Conservation (phyloP, 768 basidiomycete genomes). For the Hortiboletus campestris region DNA sequence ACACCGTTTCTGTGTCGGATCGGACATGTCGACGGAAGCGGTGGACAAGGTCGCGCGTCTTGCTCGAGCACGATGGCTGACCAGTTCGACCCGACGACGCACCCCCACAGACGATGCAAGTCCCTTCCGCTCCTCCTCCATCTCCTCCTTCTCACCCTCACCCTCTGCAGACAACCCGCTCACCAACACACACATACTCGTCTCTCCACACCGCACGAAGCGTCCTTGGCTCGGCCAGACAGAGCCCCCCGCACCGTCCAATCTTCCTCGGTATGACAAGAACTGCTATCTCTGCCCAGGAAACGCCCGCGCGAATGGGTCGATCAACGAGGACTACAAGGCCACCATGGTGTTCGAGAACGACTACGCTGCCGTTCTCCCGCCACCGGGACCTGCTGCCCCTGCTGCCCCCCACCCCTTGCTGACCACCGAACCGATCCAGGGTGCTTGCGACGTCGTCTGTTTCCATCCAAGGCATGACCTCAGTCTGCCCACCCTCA, state of each 20-base stretch:
- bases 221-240: constrained; percentile 91
- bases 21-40: constrained; percentile 21
- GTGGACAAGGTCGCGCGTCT: background rate
- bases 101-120: constrained; percentile 73
- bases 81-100: constrained; percentile 55
- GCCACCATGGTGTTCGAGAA: constrained; percentile 73
- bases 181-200: constrained; percentile 70
- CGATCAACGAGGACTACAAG: constrained; percentile 64
- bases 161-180: constrained; percentile 69
- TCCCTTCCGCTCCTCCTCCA: background rate
- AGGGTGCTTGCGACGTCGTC: constrained; percentile 86
- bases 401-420: constrained; percentile 59
- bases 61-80: constrained; percentile 17
- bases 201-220: constrained; percentile 87
- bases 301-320: constrained; percentile 71
- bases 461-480: constrained; percentile 87
- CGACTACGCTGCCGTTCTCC: constrained; percentile 79
- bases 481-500: constrained; percentile 72
- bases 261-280: constrained; percentile 64
- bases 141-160: constrained; percentile 5
- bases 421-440: constrained; percentile 61
- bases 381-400: constrained; percentile 53
- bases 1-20: constrained; percentile 46
- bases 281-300: constrained; percentile 88
- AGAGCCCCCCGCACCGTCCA: constrained; percentile 55